Evolutionary conservation across 768 basidiomycete species (phyloP), one percentile per base, ranked within the genome.

Genomic region (Calocybe indica): DNA sequence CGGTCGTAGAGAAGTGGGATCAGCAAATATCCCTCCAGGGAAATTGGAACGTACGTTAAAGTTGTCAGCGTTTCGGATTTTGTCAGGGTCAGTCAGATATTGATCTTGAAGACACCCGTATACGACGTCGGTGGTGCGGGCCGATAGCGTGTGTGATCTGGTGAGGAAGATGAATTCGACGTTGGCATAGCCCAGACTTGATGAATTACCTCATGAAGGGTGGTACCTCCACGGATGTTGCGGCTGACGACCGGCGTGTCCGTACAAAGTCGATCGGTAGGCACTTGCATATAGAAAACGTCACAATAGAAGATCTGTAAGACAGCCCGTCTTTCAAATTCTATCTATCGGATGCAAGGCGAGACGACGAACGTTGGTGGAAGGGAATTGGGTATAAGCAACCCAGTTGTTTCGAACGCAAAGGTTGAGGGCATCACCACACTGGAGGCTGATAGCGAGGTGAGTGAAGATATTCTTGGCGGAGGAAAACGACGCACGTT

Each of bases 261-360:
- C 45, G 57, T 58, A 67, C 75, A 76, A 34, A 75, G 67, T 38
- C 50, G 57, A 37, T 57, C 43, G 31, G 59, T 61, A 7, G 71
- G 31, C 12, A 73, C 70, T 55, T 76, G 68, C 48, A 67, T 65
- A 66, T 71, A 76, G 68, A 76, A 75, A 53, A 71, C 61, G 52
- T 56, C 58, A 63, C 74, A 75, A 61, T 54, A 73, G 63, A 74
- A 75, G 56, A 76, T 71, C 70, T 72, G 49, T 7, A 35, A 33
- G 31, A 9, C n/a, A 6, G 22, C 14, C 35, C 30, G n/a, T 34
- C 2, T 11, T n/a, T 4, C 7, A 4, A n/a, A 14, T 28, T 41
- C 22, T 22, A 4, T 10, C 22, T 4, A 4, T 22, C 22, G 7
- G 10, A 6, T 5, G 1, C 3, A 10, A 30, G 8, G 31, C 5